Conservation (phyloP, 2,329 filamentous ascomycete genomes). For the Penicillium sp. region DNA sequence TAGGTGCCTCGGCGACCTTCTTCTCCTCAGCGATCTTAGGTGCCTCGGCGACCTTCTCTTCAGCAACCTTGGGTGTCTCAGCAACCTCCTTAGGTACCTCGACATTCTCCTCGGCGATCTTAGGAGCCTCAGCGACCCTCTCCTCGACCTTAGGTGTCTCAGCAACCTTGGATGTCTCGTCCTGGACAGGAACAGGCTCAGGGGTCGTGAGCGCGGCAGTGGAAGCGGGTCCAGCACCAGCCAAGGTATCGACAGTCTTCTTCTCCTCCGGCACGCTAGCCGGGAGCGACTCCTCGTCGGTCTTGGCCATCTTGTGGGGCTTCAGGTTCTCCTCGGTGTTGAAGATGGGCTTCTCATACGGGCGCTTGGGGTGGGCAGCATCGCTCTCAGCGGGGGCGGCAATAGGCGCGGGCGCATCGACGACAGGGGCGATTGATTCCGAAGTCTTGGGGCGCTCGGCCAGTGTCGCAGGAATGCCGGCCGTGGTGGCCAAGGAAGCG, state of each 20-base stretch:
- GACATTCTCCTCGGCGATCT: conserved; percentile 1
- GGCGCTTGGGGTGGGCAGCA: conserved; percentile 32
- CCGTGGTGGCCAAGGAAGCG: conserved; percentile 12
- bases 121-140: background rate
- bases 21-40: conserved; percentile 5
- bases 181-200: conserved; percentile 16
- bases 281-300: conserved; percentile 27
- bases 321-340: conserved; percentile 29
- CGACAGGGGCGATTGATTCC: conserved; percentile 4
- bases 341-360: conserved; percentile 35
- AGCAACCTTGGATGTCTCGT: conserved; percentile 3
- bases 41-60: background rate
- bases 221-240: conserved; percentile 21
- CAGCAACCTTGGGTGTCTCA: conserved; percentile 2
- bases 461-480: conserved; percentile 7
- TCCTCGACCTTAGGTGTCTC: conserved; percentile 8
- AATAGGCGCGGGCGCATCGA: conserved; percentile 1
- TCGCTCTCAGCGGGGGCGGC: conserved; percentile 15
- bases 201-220: conserved; percentile 19
- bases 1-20: background rate
- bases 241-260: conserved; percentile 16
- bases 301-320: conserved; percentile 37
- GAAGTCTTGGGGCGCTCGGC: conserved; percentile 16
- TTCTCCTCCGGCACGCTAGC: conserved; percentile 16
- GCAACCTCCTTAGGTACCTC: background rate